phyloP scores from a whole-genome alignment of 176 grass and related monocot species.

The Avena insularis region DNA sequence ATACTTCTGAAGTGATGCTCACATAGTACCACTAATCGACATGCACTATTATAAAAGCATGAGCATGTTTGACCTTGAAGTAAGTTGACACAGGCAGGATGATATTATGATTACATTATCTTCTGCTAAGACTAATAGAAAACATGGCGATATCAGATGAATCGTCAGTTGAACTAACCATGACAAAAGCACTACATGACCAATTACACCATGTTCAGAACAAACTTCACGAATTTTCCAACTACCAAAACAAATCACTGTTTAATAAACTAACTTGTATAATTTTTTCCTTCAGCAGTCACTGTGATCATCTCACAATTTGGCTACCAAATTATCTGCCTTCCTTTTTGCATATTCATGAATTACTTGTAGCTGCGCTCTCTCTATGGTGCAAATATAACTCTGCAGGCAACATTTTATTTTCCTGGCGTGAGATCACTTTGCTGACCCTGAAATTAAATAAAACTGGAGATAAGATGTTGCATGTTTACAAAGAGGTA shows the following conservation, averaged over 20 bases:
- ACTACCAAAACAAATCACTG: slow-evolving; percentile 21
- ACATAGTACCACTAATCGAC: too few relatives aligned
- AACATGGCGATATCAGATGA: too few relatives aligned
- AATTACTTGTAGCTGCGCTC: slow-evolving; percentile 64
- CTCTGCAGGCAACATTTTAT: slow-evolving; percentile 84
- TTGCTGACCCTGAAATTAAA: slow-evolving; percentile 61
- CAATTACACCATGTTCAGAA: too few relatives aligned
- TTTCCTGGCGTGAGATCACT: slow-evolving; percentile 80
- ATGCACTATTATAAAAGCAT: too few relatives aligned
- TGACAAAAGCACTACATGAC: too few relatives aligned
- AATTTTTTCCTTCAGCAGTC: background rate
- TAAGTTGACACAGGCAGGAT: too few relatives aligned
- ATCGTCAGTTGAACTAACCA: too few relatives aligned
- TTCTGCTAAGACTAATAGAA: too few relatives aligned
- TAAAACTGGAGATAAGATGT: slow-evolving; percentile 40
- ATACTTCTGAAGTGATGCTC: too few relatives aligned
- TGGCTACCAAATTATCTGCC: slow-evolving; percentile 22
- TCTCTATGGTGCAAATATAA: slow-evolving; percentile 87
- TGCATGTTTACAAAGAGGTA: slow-evolving; percentile 29
- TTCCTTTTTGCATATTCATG: slow-evolving; percentile 92
- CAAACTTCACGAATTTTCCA: background rate
- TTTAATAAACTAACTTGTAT: background rate
- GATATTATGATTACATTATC: too few relatives aligned
- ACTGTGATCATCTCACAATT: slow-evolving; percentile 37
- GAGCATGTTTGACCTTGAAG: too few relatives aligned